A percentile compares a stretch with the other conserved stretches of the same genome.
Evolutionary conservation across 257 asterid genomes (phyloP).

Genomic region (Echites panduratus): DNA sequence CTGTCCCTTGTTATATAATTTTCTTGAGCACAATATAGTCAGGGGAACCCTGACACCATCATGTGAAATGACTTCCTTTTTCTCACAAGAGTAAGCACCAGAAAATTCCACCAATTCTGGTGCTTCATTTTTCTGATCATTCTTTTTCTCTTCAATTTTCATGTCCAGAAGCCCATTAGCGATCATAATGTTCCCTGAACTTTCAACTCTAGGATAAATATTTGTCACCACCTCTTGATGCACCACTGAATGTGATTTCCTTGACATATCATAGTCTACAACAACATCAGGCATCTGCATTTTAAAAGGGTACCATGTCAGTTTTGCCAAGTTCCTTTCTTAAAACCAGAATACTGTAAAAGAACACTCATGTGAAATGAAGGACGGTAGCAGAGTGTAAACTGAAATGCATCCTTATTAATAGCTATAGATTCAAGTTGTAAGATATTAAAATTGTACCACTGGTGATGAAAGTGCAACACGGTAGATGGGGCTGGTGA

Average conservation of each 20-base stretch:
- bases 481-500: constrained; percentile 55
- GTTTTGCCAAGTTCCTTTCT: neutral
- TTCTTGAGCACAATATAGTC: constrained; percentile 58
- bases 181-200: constrained; percentile 4
- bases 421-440: neutral
- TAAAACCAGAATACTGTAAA: neutral
- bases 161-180: constrained; percentile 17
- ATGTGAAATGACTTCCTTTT: constrained; percentile 56
- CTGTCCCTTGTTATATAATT: constrained; percentile 44
- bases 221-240: constrained; percentile 69
- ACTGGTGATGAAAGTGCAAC: constrained; percentile 84
- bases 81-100: constrained; percentile 52
- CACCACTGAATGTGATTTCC: constrained; percentile 41
- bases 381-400: neutral
- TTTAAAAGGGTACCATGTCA: constrained; percentile 5
- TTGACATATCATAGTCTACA: constrained; percentile 83
- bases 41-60: constrained; percentile 75
- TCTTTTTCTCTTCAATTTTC: constrained; percentile 21
- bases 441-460: constrained; percentile 39
- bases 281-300: constrained; percentile 83
- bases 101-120: constrained; percentile 44
- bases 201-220: constrained; percentile 13
- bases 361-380: neutral
- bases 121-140: constrained; percentile 20
- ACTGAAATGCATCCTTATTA: neutral